These are phyloP conservation scores for Fraxinus americana DNA, from an alignment of 257 asterid genomes.

Conservation along the genomic window DNA sequence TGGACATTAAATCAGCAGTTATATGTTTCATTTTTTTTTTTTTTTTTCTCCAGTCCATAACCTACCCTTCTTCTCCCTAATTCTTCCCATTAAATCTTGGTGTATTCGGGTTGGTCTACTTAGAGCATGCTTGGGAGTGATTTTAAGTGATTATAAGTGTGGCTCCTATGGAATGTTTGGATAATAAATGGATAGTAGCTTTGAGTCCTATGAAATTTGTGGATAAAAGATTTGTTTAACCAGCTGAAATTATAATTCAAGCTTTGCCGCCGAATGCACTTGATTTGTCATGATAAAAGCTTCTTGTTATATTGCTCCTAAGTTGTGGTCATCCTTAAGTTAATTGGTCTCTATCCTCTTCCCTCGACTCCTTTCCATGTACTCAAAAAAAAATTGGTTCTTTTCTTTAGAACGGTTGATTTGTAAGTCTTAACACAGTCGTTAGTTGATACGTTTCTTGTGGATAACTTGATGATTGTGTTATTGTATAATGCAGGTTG, in stretches of 20 bases:
- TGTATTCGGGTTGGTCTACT: neutral
- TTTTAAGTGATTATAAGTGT: too few species aligned
- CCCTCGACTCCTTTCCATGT: neutral
- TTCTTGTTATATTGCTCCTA: neutral
- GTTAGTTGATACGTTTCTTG: neutral
- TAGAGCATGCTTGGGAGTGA: too few species aligned
- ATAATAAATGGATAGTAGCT: too few species aligned
- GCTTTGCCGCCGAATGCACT: too few species aligned
- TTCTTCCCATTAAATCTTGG: neutral
- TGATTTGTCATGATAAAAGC: neutral
- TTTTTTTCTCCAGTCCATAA: neutral
- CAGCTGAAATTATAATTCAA: too few species aligned
- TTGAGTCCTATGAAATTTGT: too few species aligned
- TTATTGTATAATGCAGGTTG: constrained; percentile 45
- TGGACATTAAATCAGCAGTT: neutral
- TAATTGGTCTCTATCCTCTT: neutral
- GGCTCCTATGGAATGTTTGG: too few species aligned
- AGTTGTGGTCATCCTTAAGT: neutral
- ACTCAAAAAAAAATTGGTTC: neutral
- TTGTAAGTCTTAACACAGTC: neutral
- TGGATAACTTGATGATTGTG: constrained; percentile 27
- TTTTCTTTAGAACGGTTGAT: neutral
- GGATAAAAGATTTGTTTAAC: too few species aligned
- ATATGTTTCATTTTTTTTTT: too few species aligned
- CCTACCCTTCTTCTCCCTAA: too few species aligned